These are phyloP conservation scores for Sclerotinia glacialis DNA, from an alignment of 2,329 filamentous ascomycete genomes.

Conservation along the genomic window DNA sequence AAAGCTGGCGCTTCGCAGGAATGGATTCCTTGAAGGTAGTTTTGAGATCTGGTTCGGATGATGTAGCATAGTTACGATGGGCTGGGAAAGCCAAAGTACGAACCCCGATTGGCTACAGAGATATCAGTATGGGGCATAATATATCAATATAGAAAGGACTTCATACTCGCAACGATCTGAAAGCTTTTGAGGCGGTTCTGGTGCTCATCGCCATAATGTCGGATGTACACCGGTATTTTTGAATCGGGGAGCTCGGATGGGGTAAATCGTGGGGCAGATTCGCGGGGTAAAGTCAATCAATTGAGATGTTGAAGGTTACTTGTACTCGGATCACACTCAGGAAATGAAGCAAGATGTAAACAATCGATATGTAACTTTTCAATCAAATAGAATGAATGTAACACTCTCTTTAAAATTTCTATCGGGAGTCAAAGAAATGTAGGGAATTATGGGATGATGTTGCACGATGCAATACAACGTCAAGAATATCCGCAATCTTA, in stretches of 20 bases:
- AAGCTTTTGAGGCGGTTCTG: conserved; percentile 58
- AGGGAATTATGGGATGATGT: not conserved
- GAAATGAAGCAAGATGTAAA: not conserved
- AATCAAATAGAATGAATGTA: not conserved
- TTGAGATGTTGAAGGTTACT: not conserved
- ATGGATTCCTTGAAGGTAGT: conserved; percentile 78
- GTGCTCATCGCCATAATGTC: conserved; percentile 61
- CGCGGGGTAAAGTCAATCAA: conserved; percentile 17
- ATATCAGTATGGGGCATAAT: conserved; percentile 16
- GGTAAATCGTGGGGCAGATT: conserved; percentile 22
- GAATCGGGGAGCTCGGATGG: conserved; percentile 16
- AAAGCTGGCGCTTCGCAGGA: conserved; percentile 86
- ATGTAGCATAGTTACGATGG: conserved; percentile 64
- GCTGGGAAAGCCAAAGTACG: conserved; percentile 38
- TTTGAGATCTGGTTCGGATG: conserved; percentile 86
- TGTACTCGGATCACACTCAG: not conserved
- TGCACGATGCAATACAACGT: not conserved
- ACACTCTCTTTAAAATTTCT: not conserved
- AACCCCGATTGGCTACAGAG: conserved; percentile 36
- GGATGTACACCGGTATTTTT: not conserved
- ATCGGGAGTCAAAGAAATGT: not conserved
- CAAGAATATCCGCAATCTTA: not conserved
- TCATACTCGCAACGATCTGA: conserved; percentile 61
- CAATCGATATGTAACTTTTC: not conserved
- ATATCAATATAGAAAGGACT: conserved; percentile 31